A percentile compares a stretch with the other conserved stretches of the same genome.
Conservation (phyloP, 169 alveolate genomes). For the Perkinsus chesapeaki region DNA sequence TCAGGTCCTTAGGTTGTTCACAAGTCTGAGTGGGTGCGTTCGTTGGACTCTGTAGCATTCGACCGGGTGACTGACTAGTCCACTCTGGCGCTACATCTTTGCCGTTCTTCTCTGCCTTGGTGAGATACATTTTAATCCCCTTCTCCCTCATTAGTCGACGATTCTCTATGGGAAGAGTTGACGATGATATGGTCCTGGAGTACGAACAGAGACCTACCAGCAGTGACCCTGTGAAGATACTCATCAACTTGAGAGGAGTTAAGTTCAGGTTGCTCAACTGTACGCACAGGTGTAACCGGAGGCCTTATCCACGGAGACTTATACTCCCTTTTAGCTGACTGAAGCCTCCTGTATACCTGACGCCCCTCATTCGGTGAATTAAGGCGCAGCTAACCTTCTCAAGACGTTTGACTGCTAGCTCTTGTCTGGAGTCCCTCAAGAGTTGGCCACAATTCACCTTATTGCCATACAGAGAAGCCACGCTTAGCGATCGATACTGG, state of each 20-base stretch:
- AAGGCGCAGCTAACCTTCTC: background rate
- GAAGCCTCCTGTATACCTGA: background rate
- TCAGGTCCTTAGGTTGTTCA: background rate
- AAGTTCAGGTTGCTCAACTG: background rate
- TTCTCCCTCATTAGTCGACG: background rate
- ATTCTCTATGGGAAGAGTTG: background rate
- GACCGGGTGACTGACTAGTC: background rate
- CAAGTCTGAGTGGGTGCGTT: background rate
- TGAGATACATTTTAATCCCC: background rate
- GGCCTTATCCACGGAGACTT: background rate
- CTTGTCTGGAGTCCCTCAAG: background rate
- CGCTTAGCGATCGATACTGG: background rate
- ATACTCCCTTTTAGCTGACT: background rate
- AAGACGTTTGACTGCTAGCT: background rate
- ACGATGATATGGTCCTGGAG: background rate
- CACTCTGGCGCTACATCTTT: background rate
- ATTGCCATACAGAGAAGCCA: background rate
- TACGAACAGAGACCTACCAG: background rate
- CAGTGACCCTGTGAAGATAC: background rate
- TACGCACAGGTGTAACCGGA: background rate
- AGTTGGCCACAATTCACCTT: background rate
- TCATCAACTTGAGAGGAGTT: background rate
- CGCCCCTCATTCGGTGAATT: background rate
- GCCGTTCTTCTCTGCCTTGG: background rate
- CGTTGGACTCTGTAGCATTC: background rate